phyloP scores from a whole-genome alignment of 169 alveolate genomes.

The Babesia microti region DNA sequence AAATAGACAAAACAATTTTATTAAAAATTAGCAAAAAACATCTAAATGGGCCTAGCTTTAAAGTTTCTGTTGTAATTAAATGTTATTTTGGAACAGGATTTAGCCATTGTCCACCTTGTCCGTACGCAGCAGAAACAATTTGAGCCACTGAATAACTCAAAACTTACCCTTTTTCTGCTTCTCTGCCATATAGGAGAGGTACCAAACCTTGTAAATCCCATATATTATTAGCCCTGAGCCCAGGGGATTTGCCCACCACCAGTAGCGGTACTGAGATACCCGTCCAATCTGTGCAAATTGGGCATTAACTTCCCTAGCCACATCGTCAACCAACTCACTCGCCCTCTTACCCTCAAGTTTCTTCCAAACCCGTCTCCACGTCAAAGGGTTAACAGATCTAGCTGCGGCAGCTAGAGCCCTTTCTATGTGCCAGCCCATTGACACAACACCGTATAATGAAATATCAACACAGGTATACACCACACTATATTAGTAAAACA shows the following conservation, averaged over 20 bases:
- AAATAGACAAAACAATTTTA: background rate
- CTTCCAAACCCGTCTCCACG: slow-evolving; percentile 53
- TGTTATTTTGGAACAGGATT: slow-evolving; percentile 72
- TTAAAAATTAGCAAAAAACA: background rate
- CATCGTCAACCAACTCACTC: slow-evolving; percentile 38
- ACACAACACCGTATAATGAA: too few relatives aligned
- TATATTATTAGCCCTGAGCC: slow-evolving; percentile 72
- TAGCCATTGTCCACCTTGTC: slow-evolving; percentile 82
- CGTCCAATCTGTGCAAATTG: slow-evolving; percentile 57
- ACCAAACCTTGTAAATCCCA: slow-evolving; percentile 69
- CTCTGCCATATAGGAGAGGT: slow-evolving; percentile 71
- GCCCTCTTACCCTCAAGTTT: slow-evolving; percentile 50
- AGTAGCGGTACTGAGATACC: slow-evolving; percentile 65
- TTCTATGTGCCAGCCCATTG: slow-evolving; percentile 69
- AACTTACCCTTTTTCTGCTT: slow-evolving; percentile 65
- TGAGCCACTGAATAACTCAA: slow-evolving; percentile 55
- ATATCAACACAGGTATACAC: too few relatives aligned
- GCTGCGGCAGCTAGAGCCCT: slow-evolving; percentile 58
- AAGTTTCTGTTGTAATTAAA: background rate
- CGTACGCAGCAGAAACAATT: slow-evolving; percentile 76
- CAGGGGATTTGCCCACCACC: slow-evolving; percentile 82
- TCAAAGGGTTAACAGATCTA: slow-evolving; percentile 57
- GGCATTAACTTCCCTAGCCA: slow-evolving; percentile 47
- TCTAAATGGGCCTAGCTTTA: background rate
- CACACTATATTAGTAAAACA: too few relatives aligned